phyloP scores from a whole-genome alignment of 2,329 filamentous ascomycete genomes.

The Botrytis byssoidea region DNA sequence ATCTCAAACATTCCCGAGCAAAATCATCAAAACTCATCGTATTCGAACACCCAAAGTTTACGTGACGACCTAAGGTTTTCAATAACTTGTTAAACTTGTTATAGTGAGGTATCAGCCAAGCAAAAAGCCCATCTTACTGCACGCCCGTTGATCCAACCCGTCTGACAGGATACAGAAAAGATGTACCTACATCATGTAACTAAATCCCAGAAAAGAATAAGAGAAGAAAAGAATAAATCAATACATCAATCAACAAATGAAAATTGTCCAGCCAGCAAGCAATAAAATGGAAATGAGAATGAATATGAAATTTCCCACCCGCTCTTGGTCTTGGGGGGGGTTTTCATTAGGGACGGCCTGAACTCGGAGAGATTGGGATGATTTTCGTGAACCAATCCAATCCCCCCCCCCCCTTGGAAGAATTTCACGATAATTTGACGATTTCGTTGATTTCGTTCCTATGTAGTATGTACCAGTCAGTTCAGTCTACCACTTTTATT shows the following conservation, averaged over 20 bases:
- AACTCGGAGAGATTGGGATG: background rate
- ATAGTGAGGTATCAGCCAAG: constrained; percentile 7
- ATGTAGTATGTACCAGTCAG: background rate
- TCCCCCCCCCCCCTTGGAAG: too few relatives aligned
- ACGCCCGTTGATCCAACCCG: constrained; percentile 9
- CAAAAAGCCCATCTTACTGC: background rate
- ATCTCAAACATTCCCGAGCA: background rate
- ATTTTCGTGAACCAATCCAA: background rate
- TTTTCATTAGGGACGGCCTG: background rate
- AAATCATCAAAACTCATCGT: background rate
- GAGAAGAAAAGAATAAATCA: background rate
- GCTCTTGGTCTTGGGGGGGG: background rate
- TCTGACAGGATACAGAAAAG: background rate
- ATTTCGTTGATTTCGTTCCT: background rate
- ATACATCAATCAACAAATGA: background rate
- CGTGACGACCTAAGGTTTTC: background rate
- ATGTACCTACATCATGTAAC: background rate
- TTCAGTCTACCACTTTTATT: too few relatives aligned
- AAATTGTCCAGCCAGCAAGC: background rate
- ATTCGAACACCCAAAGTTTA: background rate
- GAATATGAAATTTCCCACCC: constrained; percentile 1
- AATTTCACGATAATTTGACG: background rate
- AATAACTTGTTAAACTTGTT: background rate
- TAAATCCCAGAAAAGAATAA: background rate
- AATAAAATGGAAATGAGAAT: background rate